Evolutionary conservation across 306 rosid species (phyloP).

Genomic region (Potentilla sterilis): DNA sequence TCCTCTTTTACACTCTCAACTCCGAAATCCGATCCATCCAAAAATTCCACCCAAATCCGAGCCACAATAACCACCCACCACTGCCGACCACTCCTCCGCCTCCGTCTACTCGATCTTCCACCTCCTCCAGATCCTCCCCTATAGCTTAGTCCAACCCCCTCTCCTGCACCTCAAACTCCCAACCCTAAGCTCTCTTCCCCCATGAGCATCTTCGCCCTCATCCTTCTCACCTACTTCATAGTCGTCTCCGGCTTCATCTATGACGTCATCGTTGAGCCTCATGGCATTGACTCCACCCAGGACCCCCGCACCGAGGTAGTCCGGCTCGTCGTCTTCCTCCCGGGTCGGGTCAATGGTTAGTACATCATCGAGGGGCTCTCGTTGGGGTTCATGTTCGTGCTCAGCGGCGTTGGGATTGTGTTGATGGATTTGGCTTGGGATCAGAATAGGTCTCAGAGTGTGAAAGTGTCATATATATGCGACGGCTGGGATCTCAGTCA

Average conservation of each 20-base stretch:
- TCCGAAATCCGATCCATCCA: conserved; percentile 1
- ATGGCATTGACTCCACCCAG: conserved; percentile 84
- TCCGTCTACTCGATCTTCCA: conserved; percentile 45
- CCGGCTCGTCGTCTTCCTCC: conserved; percentile 78
- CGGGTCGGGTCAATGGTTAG: conserved; percentile 89
- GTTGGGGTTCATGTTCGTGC: conserved; percentile 88
- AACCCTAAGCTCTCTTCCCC: conserved; percentile 19
- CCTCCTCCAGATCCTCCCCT: conserved; percentile 50
- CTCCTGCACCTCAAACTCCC: conserved; percentile 36
- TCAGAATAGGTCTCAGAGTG: conserved; percentile 66
- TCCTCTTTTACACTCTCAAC: background rate
- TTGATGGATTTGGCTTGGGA: conserved; percentile 81
- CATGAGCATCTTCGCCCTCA: conserved; percentile 58
- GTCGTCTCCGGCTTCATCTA: conserved; percentile 92
- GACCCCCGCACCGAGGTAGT: conserved; percentile 81
- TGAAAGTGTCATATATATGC: conserved; percentile 83
- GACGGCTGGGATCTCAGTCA: conserved; percentile 67
- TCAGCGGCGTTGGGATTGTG: conserved; percentile 76
- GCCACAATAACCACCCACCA: conserved; percentile 19
- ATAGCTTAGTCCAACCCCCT: conserved; percentile 37
- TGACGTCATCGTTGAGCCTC: conserved; percentile 95
- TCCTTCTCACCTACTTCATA: conserved; percentile 94
- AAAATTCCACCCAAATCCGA: conserved; percentile 50
- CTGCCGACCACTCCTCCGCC: conserved; percentile 11
- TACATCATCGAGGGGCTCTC: conserved; percentile 89